These are phyloP conservation scores for Gamsiella multidivaricata DNA, from an alignment of 192 early-diverging fungal genomes.

Conservation along the genomic window DNA sequence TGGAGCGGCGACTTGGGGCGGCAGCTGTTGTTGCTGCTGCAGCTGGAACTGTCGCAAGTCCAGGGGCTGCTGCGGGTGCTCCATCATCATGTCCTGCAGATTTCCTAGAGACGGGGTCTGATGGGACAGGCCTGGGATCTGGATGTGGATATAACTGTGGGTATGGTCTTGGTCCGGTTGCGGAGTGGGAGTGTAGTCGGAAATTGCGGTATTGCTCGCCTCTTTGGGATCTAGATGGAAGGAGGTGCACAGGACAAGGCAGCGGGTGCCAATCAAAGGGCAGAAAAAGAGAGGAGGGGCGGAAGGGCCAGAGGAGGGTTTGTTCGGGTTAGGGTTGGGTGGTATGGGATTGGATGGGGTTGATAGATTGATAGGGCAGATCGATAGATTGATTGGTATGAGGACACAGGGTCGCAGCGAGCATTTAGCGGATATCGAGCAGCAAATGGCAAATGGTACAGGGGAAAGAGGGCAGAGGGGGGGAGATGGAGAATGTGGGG, in stretches of 20 bases:
- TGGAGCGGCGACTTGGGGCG: background rate
- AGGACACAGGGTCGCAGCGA: background rate
- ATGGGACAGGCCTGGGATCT: background rate
- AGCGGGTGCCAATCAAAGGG: background rate
- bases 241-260: background rate
- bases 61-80: slow-evolving; percentile 42
- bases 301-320: background rate
- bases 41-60: slow-evolving; percentile 42
- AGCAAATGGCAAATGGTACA: background rate
- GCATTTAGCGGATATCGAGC: too few relatives aligned
- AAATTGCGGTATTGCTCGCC: slow-evolving; percentile 3
- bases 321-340: background rate
- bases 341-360: too few relatives aligned
- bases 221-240: slow-evolving; percentile 13
- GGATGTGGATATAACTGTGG: background rate
- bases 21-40: slow-evolving; percentile 26
- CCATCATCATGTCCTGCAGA: slow-evolving; percentile 49
- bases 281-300: background rate
- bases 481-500: background rate
- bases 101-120: slow-evolving; percentile 6
- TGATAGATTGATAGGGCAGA: background rate
- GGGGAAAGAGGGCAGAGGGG: background rate
- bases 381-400: slow-evolving; percentile 7
- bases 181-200: background rate
- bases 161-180: slow-evolving; percentile 1